Evolutionary conservation across 73 alveolate genomes (phyloP).

Genomic region (Paramecium octaurelia): DNA sequence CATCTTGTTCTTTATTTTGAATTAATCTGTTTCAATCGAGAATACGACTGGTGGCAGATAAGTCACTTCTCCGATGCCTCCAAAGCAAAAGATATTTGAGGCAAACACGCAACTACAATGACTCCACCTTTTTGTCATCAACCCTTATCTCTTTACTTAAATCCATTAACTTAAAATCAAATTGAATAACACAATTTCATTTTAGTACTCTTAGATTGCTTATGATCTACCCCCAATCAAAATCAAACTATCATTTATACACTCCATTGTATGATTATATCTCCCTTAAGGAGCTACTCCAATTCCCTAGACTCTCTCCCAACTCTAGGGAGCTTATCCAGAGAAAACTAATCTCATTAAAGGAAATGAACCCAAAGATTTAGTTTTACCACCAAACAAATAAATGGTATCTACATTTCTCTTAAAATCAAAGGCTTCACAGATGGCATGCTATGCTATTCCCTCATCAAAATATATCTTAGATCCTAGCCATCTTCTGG

Average conservation of each 20-base stretch:
- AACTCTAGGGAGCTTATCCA: not conserved
- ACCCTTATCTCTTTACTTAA: not conserved
- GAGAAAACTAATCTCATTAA: not conserved
- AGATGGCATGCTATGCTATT: conserved; percentile 18
- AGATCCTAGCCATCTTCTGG: not conserved
- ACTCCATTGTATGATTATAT: conserved; percentile 38
- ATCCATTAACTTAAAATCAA: not conserved
- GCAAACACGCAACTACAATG: not conserved
- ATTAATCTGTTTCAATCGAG: not conserved
- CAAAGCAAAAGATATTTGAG: not conserved
- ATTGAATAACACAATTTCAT: not conserved
- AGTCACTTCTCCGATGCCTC: not conserved
- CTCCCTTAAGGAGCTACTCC: not conserved
- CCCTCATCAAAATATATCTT: conserved; percentile 18
- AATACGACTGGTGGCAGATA: not conserved
- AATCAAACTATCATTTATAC: not conserved
- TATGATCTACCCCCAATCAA: conserved; percentile 6
- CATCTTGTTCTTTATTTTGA: not conserved
- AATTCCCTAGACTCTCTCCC: not conserved
- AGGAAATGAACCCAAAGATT: conserved; percentile 17
- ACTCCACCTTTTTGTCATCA: conserved; percentile 35
- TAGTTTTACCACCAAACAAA: conserved; percentile 40
- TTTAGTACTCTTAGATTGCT: not conserved
- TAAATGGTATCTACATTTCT: not conserved
- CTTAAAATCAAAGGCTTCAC: not conserved